A percentile compares a stretch with the other conserved stretches of the same genome.
Evolutionary conservation across 148 eudicot species (phyloP).

Genomic region (Dysphania ambrosioides): DNA sequence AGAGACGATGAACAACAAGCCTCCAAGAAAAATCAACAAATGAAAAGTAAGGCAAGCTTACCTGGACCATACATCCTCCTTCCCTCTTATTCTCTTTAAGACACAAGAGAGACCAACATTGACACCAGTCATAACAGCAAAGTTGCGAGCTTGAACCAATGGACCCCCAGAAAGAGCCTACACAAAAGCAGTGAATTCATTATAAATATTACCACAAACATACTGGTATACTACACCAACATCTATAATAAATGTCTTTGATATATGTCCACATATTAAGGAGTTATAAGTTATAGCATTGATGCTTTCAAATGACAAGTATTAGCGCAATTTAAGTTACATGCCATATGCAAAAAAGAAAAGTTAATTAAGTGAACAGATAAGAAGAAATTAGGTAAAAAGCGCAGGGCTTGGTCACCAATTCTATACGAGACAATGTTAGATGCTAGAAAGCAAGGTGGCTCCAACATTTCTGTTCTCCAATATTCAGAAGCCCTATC

Average conservation of each 20-base stretch:
- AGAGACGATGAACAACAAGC: not conserved
- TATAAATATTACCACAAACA: not conserved
- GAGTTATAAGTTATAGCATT: not conserved
- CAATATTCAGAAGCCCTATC: no score
- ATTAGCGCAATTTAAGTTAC: not conserved
- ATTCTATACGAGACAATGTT: not conserved
- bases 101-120: constrained; percentile 83
- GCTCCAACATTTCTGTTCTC: not conserved
- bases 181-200: constrained; percentile 11
- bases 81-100: constrained; percentile 83
- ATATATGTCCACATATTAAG: no score
- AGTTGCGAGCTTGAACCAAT: constrained; percentile 87
- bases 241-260: not conserved
- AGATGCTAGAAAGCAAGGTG: not conserved
- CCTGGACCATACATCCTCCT: constrained; percentile 95
- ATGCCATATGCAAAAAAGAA: no score
- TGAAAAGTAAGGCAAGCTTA: constrained; percentile 17
- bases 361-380: not conserved
- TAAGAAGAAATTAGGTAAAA: not conserved
- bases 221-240: not conserved
- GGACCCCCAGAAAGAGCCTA: constrained; percentile 98
- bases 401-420: not conserved
- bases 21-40: no score
- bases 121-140: constrained; percentile 97
- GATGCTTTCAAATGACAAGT: not conserved